Conservation (phyloP, 208 protist species). For the Crithidia acanthocephali region DNA sequence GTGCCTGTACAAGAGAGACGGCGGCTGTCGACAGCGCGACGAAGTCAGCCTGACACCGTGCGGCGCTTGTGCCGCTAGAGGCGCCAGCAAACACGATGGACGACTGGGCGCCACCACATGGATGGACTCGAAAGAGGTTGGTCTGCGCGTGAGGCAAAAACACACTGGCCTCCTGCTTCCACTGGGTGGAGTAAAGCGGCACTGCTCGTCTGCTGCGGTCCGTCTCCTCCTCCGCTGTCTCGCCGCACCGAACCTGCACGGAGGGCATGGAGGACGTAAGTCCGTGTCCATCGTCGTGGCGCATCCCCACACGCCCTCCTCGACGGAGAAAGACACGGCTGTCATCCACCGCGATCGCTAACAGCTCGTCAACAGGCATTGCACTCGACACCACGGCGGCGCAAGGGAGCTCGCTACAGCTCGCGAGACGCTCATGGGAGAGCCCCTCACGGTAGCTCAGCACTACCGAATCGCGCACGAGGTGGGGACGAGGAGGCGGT, state of each 20-base stretch:
- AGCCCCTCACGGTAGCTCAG: conserved; percentile 16
- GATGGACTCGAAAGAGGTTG: conserved; percentile 20
- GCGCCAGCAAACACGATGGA: not conserved
- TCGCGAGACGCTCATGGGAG: not conserved
- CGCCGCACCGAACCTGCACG: not conserved
- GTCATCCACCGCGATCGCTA: conserved; percentile 26
- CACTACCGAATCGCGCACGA: conserved; percentile 25
- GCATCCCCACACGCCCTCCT: not conserved
- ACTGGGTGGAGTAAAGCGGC: conserved; percentile 14
- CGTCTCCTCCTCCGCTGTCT: not conserved
- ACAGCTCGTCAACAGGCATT: conserved; percentile 8
- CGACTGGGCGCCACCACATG: conserved; percentile 12
- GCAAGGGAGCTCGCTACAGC: not conserved
- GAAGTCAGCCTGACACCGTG: conserved; percentile 19
- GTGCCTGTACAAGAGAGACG: conserved; percentile 24
- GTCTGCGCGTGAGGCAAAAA: conserved; percentile 16
- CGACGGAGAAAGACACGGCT: conserved; percentile 26
- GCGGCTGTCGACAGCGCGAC: conserved; percentile 21
- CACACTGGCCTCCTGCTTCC: conserved; percentile 23
- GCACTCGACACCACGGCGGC: not conserved
- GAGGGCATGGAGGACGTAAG: not conserved
- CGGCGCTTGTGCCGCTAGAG: no score
- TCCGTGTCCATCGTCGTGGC: not conserved
- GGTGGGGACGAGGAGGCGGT: not conserved
- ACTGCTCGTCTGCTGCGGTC: not conserved